phyloP scores from a whole-genome alignment of 805 yeast species.

The Saccharomycopsis javanensis region DNA sequence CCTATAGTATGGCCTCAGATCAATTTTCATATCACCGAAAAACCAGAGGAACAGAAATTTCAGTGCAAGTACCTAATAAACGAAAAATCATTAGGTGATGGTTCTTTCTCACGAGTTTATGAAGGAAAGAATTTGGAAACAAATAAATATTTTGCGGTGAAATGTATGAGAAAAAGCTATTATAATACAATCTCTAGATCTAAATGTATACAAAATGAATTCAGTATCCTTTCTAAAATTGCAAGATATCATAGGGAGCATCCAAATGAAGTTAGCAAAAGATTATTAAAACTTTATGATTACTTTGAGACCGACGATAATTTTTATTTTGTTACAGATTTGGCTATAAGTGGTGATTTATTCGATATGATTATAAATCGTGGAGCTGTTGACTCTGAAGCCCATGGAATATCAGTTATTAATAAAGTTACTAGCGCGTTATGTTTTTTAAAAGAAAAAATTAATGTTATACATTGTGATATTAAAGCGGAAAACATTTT shows the following conservation, averaged over 20 bases:
- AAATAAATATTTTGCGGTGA: slow-evolving; percentile 39
- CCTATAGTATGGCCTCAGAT: slow-evolving; percentile 12
- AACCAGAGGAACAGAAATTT: neutral
- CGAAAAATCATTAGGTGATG: slow-evolving; percentile 30
- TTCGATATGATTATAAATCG: slow-evolving; percentile 46
- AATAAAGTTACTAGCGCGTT: slow-evolving; percentile 45
- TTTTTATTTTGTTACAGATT: slow-evolving; percentile 50
- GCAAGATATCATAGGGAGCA: slow-evolving; percentile 33
- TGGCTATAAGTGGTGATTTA: slow-evolving; percentile 61
- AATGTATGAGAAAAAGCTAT: slow-evolving; percentile 26
- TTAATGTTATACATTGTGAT: slow-evolving; percentile 68
- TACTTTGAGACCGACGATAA: slow-evolving; percentile 57
- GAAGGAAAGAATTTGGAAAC: slow-evolving; percentile 38
- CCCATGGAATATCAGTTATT: slow-evolving; percentile 41
- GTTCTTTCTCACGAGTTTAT: slow-evolving; percentile 41
- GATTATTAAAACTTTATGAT: slow-evolving; percentile 54
- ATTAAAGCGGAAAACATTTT: slow-evolving; percentile 83
- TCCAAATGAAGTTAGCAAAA: slow-evolving; percentile 23
- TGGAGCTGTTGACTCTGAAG: slow-evolving; percentile 35
- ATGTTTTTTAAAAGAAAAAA: slow-evolving; percentile 41
- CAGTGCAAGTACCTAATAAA: slow-evolving; percentile 13
- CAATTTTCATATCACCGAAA: slow-evolving; percentile 2
- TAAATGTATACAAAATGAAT: slow-evolving; percentile 47
- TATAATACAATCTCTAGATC: slow-evolving; percentile 23
- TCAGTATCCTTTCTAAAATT: slow-evolving; percentile 42